Base-by-base conservation (phyloP, 225 moss, liverwort and hornwort species). In the Thuidium tamariscinum region DNA sequence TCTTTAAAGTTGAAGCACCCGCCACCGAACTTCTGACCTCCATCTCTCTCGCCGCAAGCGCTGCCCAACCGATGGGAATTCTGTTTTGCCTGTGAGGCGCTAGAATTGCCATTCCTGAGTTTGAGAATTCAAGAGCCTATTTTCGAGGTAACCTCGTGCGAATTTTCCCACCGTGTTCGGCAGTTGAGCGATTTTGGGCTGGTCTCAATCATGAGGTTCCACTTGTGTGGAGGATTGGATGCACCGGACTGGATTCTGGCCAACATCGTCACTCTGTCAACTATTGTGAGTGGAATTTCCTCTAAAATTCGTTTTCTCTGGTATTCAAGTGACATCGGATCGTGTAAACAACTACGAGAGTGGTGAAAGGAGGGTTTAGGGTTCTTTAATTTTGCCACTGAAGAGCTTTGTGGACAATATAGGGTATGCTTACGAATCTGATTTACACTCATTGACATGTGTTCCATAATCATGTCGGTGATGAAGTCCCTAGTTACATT, bases 171-270 rank as follows among this genome's bases (percentile, higher is more conserved):
- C 14, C 49, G 18, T 6, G 19, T 74, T 54, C 25, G 29, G 32
- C 17, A 5, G 59, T 88, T 36, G 25, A 57, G 82, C 9, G n/a
- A 21, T 17, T 77, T 74, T 29, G 21, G 37, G 66, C 18, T 19
- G 6, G 30, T 39, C 74, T 21, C 54, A 73, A 86, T 78, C 89
- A 96, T 99, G 96, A 96, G 88, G 94, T 97, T 97, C 74, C 90
- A 90, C 80, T 88, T 99, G 73, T 99, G 95, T 54, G 98, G 97
- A 2, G 96, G 96, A 61, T 86, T 95, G 89, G 97, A 96, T 90
- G 97, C 97, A 22, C 98, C 97, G 3, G 98, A 99, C 87, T 99
- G 97, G 98, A 93, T 99, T 86, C 90, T 99, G 57, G 92, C 98
- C 62, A 94, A 97, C 85, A 96, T 99, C 88, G 90, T 95, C 68